Conservation (phyloP, 1,284 basidiomycete species). For the Apiotrichum montevideense region DNA sequence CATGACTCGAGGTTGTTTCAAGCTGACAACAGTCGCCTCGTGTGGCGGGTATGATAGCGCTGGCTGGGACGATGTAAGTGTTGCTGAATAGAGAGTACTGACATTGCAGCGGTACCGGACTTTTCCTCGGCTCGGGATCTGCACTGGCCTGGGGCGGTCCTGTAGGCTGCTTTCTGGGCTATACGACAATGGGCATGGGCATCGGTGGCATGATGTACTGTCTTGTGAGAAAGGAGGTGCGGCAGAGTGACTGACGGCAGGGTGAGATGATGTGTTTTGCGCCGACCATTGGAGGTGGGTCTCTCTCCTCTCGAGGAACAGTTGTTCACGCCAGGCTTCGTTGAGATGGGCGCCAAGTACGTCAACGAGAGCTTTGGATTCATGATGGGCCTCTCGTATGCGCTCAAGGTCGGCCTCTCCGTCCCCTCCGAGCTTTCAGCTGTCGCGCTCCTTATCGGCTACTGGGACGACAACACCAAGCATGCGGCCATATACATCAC, state of each 20-base stretch:
- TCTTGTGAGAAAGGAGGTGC: neutral
- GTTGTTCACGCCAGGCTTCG: neutral
- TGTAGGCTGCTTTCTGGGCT: slow-evolving; percentile 16
- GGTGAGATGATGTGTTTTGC: slow-evolving; percentile 11
- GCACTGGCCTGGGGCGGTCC: neutral
- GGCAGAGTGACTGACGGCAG: neutral
- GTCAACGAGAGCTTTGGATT: slow-evolving; percentile 18
- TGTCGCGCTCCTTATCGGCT: slow-evolving; percentile 64
- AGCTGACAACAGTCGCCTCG: slow-evolving; percentile 1
- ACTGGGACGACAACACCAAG: slow-evolving; percentile 57
- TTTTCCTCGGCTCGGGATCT: slow-evolving; percentile 3
- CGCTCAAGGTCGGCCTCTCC: slow-evolving; percentile 19
- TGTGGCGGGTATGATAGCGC: slow-evolving; percentile 8
- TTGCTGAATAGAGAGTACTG: no score
- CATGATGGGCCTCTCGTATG: slow-evolving; percentile 18
- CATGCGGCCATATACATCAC: slow-evolving; percentile 19
- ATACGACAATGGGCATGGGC: slow-evolving; percentile 15
- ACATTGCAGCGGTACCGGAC: slow-evolving; percentile 7
- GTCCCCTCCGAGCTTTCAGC: slow-evolving; percentile 63
- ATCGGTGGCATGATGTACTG: slow-evolving; percentile 28
- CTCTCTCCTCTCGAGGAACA: no score
- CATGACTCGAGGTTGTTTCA: no score
- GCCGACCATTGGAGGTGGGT: slow-evolving; percentile 12
- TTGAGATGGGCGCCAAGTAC: slow-evolving; percentile 20
- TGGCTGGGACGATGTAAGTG: slow-evolving; percentile 3